Base-by-base conservation (phyloP, 768 basidiomycete genomes). In the Chiua virens region DNA sequence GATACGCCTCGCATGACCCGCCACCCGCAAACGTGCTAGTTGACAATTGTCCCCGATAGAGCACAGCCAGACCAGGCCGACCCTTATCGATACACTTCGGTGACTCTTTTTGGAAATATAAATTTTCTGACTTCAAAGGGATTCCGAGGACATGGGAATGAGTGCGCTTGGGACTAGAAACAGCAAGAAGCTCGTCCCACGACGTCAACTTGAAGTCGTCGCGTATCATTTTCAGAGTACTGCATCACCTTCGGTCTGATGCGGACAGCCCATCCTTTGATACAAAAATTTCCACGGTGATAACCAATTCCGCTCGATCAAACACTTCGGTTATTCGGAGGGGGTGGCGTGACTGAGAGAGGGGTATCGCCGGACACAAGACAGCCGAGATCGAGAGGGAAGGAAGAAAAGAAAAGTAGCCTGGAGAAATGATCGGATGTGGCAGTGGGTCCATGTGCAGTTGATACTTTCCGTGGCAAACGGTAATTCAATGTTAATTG, bases 81-180 rank as follows among this genome's bases (percentile, higher is more conserved):
- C 50, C 43, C 59, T 69, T 63, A 69, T 69, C 68, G 69, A 70
- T 71, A 57, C 50, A 35, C 59, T 58, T 62, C 59, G 56, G 54
- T 45, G 21, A 3, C 58, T 34, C 38, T 8, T 55, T 71, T 58
- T 39, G 46, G 58, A 43, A 58, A 41, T 34, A 34, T 34, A 1
- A 22, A 36, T 21, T 11, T 39, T 25, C 15, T 5, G 37, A 18
- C 23, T n/a, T 32, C 41, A 46, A 57, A 49, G 21, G 17, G 34
- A 34, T 34, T 54, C 64, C 64, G 61, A 63, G 61, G 53, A 60
- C 53, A 60, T 49, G 3, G 14, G 45, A 44, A 35, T 40, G 39
- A 41, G 30, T 30, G 30, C 11, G 37, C 37, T 36, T 15, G 49
- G 38, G 45, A n/a, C 49, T 45, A 25, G 39, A 46, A 49, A 30